Conservation (phyloP, 805 yeast genomes). For the Blastobotrys robertii region DNA sequence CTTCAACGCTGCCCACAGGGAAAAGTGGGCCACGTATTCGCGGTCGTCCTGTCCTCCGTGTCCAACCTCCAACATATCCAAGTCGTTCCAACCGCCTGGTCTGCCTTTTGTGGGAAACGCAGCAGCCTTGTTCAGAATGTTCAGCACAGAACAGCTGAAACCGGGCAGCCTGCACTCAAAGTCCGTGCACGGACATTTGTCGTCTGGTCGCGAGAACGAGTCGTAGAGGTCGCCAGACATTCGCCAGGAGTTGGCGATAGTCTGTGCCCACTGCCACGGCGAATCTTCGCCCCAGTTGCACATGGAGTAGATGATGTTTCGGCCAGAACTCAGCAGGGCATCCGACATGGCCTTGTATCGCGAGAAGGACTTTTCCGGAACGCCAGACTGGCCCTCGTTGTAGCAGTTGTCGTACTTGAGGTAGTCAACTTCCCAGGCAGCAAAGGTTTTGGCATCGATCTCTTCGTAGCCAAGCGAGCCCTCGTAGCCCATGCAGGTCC, state of each 20-base stretch:
- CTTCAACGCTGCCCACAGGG: conserved; percentile 27
- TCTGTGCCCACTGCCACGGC: conserved; percentile 26
- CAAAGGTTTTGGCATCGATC: conserved; percentile 23
- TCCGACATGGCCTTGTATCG: conserved; percentile 25
- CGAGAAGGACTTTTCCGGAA: conserved; percentile 20
- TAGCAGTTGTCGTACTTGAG: conserved; percentile 28
- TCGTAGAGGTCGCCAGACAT: conserved; percentile 24
- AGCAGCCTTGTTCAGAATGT: conserved; percentile 25
- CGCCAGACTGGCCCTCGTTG: conserved; percentile 24
- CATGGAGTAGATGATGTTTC: conserved; percentile 24
- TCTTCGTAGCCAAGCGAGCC: conserved; percentile 26
- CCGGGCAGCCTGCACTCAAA: conserved; percentile 19
- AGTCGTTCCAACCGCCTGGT: conserved; percentile 23
- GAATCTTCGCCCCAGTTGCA: conserved; percentile 29
- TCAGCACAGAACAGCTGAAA: conserved; percentile 20
- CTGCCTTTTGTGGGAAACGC: conserved; percentile 22
- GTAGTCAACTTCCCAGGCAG: conserved; percentile 26
- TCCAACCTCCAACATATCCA: conserved; percentile 27
- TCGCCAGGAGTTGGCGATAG: conserved; percentile 26
- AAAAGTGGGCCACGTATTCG: conserved; percentile 25
- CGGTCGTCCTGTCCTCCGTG: conserved; percentile 24
- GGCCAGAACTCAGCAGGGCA: conserved; percentile 24
- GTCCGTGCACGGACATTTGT: conserved; percentile 25
- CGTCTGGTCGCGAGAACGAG: conserved; percentile 15
- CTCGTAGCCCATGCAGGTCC: conserved; percentile 26